Evolutionary conservation across 345 rosid species (phyloP).

Genomic region (Populus euphratica): DNA sequence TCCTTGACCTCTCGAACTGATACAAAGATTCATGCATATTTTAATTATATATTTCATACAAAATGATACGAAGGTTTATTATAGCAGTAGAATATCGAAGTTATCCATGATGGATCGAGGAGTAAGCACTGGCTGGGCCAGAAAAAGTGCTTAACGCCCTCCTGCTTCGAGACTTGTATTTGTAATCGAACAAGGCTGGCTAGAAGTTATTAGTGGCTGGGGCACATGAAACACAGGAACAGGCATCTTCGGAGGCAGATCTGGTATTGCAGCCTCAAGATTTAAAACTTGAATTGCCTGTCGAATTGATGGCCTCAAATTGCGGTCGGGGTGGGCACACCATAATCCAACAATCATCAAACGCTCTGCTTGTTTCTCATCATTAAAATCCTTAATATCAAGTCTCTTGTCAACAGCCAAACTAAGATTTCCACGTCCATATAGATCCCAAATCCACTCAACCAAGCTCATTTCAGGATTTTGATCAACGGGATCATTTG

Average conservation of each 20-base stretch:
- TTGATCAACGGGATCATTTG: conserved; percentile 22
- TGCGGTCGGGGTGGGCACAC: conserved; percentile 24
- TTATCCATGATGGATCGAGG: too few species aligned
- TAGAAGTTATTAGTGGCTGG: not conserved
- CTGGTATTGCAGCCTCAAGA: conserved; percentile 4
- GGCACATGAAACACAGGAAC: conserved; percentile 2
- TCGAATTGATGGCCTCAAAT: conserved; percentile 25
- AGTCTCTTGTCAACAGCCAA: conserved; percentile 25
- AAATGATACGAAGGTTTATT: too few species aligned
- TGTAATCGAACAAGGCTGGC: not conserved
- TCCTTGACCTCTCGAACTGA: too few species aligned
- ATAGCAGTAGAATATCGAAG: too few species aligned
- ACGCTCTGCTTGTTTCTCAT: conserved; percentile 35
- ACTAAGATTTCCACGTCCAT: conserved; percentile 19
- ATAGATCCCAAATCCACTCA: conserved; percentile 44
- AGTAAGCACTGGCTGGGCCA: too few species aligned
- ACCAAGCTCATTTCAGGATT: conserved; percentile 28
- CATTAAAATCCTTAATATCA: conserved; percentile 13
- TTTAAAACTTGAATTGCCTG: conserved; percentile 19
- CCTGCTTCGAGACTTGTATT: not conserved
- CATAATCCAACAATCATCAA: conserved; percentile 34
- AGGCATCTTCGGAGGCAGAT: conserved; percentile 13
- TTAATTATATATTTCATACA: too few species aligned
- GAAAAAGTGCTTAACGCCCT: not conserved
- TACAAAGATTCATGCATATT: too few species aligned